Base-by-base conservation (phyloP, 2,329 filamentous ascomycete species). In the Clonostachys rhizophaga region DNA sequence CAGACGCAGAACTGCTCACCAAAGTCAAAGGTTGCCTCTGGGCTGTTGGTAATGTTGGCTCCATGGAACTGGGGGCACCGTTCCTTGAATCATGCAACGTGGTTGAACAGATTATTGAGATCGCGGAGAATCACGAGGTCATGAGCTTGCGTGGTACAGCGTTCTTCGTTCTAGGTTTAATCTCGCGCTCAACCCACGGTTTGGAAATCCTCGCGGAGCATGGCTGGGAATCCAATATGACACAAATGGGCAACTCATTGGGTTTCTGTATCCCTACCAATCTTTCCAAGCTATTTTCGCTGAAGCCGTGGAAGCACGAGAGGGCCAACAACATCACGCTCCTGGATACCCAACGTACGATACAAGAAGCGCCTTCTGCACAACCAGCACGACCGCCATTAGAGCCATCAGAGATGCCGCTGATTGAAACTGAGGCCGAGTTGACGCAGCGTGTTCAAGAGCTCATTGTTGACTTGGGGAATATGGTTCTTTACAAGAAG, bases 21-120 rank as follows among this genome's bases (percentile, higher is more conserved):
- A 97, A 96, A 63, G 90, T 97, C 54, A 99, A 99, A 65, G 94
- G 91, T 8, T 96, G 91, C 62, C 75, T 99, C 43, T 99, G 94
- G 94, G 94, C 94, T 0, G 91, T 99, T 1, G 94, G 94, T 20
- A 99, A 99, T 57, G 92, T 99, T 36, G 94, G 94, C 0, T 96
- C 91, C 1, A 97, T 99, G 91, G 92, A 97, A 58, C 82, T 96
- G 2, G 94, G 94, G 2, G 92, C 92, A 2, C 91, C 91, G 0
- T 99, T 99, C 63, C 75, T 99, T 5, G 94, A 96, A 66, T 85
- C 87, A 47, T 89, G 84, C 36, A 89, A 96, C 54, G 90, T 97
- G 36, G 90, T 97, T 16, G 82, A 86, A 58, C 82, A 86, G 52
- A 92, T 99, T 52, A 83, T 97, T 42, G 78, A 83, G 52, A 96